A percentile compares a stretch with the other conserved stretches of the same genome.
Conservation (phyloP, 805 yeast species). For the Maudiozyma serrabonitensis region DNA sequence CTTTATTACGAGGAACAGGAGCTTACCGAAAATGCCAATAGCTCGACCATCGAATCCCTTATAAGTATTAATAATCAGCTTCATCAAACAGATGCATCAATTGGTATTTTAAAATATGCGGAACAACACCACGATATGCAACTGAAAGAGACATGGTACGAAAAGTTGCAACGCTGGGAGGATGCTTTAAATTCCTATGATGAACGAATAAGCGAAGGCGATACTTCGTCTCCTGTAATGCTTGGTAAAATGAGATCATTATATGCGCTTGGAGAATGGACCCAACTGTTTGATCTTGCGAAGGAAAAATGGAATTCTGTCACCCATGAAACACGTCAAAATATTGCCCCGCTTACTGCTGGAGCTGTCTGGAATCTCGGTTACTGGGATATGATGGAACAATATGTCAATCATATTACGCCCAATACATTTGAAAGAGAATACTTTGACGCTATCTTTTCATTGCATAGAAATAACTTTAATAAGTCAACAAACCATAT, state of each 20-base stretch:
- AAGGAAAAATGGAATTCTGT: constrained; percentile 75
- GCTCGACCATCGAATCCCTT: constrained; percentile 83
- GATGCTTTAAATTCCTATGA: constrained; percentile 90
- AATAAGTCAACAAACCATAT: constrained; percentile 74
- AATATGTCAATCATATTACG: constrained; percentile 83
- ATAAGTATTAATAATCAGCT: constrained; percentile 88
- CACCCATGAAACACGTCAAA: constrained; percentile 60
- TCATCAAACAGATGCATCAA: constrained; percentile 96
- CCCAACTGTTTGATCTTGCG: constrained; percentile 75
- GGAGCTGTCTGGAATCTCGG: constrained; percentile 99
- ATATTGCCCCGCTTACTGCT: constrained; percentile 94
- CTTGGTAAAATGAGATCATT: constrained; percentile 98
- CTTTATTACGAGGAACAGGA: constrained; percentile 92
- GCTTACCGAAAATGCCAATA: constrained; percentile 85
- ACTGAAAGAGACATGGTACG: constrained; percentile 95
- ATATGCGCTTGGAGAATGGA: constrained; percentile 99
- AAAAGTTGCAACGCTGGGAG: constrained; percentile 94
- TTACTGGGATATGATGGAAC: constrained; percentile 94
- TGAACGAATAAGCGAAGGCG: constrained; percentile 50
- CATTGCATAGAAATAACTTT: constrained; percentile 78
- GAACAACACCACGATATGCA: constrained; percentile 84
- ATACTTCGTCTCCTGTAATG: constrained; percentile 71
- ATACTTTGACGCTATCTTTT: constrained; percentile 84
- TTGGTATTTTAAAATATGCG: constrained; percentile 91
- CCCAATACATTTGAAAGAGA: constrained; percentile 89